Conservation (phyloP, 2,329 filamentous ascomycete species). For the Aureobasidium pullulans region DNA sequence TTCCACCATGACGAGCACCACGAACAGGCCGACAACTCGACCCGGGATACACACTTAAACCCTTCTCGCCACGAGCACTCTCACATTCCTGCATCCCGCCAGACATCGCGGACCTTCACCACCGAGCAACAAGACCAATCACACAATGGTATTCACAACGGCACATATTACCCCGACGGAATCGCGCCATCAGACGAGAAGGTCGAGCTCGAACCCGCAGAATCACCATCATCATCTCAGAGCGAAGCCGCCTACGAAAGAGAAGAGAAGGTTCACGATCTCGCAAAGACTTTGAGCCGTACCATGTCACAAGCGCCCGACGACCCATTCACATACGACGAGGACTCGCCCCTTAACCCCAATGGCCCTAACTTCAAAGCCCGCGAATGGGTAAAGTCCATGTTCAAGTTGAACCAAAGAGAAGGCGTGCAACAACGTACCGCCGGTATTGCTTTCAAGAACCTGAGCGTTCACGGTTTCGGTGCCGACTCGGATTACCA, state of each 20-base stretch:
- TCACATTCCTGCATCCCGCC: neutral
- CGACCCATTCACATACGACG: conserved; percentile 32
- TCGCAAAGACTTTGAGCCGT: conserved; percentile 7
- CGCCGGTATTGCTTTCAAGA: conserved; percentile 39
- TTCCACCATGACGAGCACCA: conserved; percentile 17
- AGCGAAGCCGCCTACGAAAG: conserved; percentile 5
- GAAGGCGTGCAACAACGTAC: conserved; percentile 37
- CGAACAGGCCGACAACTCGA: neutral
- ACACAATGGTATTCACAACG: conserved; percentile 16
- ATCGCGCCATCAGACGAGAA: conserved; percentile 15
- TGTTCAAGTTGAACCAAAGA: conserved; percentile 38
- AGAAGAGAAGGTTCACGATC: conserved; percentile 6
- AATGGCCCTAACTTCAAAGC: conserved; percentile 40
- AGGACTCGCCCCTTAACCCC: conserved; percentile 40
- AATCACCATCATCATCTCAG: conserved; percentile 7
- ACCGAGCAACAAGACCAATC: neutral
- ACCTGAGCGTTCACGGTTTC: conserved; percentile 43
- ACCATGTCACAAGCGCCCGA: conserved; percentile 13
- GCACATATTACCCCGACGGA: conserved; percentile 17
- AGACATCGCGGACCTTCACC: neutral
- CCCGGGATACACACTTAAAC: neutral
- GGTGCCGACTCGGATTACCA: conserved; percentile 44
- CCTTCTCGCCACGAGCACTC: neutral
- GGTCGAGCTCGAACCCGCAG: neutral
- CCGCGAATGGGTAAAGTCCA: conserved; percentile 42